Conservation (phyloP, 2,329 filamentous ascomycete genomes). For the Grosmannia serpens region DNA sequence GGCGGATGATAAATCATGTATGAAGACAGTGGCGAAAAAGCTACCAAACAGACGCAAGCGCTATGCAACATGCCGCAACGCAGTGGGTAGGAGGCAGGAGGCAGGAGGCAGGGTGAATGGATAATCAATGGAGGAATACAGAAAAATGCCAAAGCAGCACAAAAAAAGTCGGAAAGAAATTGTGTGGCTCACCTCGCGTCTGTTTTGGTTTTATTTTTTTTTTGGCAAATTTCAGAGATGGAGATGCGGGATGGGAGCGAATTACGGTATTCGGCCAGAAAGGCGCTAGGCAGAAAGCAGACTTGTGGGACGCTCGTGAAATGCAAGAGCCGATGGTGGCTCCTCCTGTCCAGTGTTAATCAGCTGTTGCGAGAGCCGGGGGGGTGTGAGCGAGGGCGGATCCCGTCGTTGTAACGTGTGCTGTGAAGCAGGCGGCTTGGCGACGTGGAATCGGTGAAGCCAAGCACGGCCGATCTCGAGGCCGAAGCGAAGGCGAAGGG, state of each 20-base stretch:
- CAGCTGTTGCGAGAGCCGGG: neutral
- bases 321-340: constrained; percentile 4
- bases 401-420: neutral
- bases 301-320: constrained; percentile 4
- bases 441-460: too few relatives aligned
- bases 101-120: neutral
- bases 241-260: neutral
- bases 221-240: neutral
- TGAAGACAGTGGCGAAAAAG: neutral
- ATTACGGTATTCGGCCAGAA: constrained; percentile 1
- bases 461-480: too few relatives aligned
- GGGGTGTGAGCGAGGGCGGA: neutral
- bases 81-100: neutral
- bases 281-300: constrained; percentile 8
- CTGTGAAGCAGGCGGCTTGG: neutral
- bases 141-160: neutral
- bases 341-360: neutral
- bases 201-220: constrained; percentile 2
- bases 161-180: neutral
- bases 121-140: neutral
- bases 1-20: neutral
- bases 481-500: neutral
- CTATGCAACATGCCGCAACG: neutral
- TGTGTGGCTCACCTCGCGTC: constrained; percentile 12
- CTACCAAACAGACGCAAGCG: neutral